These are phyloP conservation scores for Breviolum minutum DNA, from an alignment of 73 alveolate genomes.

Conservation along the genomic window DNA sequence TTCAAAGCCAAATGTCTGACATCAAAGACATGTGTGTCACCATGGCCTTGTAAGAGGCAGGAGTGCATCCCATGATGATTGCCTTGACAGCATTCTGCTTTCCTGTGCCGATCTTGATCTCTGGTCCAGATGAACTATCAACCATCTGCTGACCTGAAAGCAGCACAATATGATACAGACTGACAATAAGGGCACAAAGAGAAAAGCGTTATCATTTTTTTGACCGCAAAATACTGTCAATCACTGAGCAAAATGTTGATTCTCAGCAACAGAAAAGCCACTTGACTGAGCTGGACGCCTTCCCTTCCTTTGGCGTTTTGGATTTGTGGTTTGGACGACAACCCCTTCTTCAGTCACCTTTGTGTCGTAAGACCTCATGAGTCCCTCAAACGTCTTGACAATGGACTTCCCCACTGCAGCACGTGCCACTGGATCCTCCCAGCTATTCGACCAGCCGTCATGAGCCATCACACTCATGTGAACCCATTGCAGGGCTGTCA, in stretches of 20 bases:
- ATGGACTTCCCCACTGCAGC: neutral
- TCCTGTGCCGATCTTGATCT: neutral
- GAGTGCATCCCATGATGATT: neutral
- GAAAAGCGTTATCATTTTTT: neutral
- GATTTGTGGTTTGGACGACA: neutral
- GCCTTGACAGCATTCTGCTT: neutral
- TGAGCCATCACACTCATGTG: neutral
- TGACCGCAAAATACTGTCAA: no score
- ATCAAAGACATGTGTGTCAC: neutral
- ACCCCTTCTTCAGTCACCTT: neutral
- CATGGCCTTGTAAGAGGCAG: neutral
- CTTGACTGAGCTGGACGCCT: no score
- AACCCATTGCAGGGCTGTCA: neutral
- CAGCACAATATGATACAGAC: neutral
- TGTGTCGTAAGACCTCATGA: neutral
- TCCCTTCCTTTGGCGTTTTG: neutral
- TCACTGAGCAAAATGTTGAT: neutral
- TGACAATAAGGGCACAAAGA: neutral
- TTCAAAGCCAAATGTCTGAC: neutral
- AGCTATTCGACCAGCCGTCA: neutral
- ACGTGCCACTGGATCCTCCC: neutral
- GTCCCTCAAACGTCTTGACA: neutral
- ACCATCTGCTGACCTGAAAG: neutral
- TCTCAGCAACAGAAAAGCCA: neutral
- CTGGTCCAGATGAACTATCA: neutral